Evolutionary conservation across 495 filamentous ascomycete species (phyloP), one percentile per base, ranked within the genome.

Genomic region (Hypomontagnella monticulosa): DNA sequence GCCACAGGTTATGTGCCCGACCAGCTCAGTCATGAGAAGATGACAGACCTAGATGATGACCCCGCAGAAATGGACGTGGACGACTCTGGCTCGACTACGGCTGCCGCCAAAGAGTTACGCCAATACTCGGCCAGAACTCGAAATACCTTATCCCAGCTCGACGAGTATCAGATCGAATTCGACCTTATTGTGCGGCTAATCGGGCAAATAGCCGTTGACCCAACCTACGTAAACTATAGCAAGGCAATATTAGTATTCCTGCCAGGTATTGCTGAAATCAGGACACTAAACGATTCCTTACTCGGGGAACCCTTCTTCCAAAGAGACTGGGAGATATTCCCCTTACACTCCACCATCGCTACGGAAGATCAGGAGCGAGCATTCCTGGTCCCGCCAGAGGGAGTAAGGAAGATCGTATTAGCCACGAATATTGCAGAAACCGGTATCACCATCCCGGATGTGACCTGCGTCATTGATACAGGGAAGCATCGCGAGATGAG

Each of bases 401-500:
- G 92, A 5, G 82, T 85, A 38, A 83, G 93, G 55, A 98, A 97
- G 78, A 95, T 97, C 60, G 93, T 97, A 3, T 84, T 97, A 43
- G 92, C 94, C 4, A 99, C 94, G 7, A 98, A 98, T 71, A 97
- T 98, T 70, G 94, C 94, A 18, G 94, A 98, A 71, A 98, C 94
- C 0, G 93, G 93, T 77, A 96, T 98, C 69, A 98, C 94, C 0
- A 98, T 98, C 66, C 94, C 94, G 1, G 94, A 97, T 74, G 88
- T 98, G 34, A 97, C 94, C 4, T 96, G 93, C 67, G 94, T 98
- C 20, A 89, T 98, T 57, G 94, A 98, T 76, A 89, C 91, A 10
- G 93, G 94, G 50, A 97, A 95, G 73, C 94, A 97, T 74, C 93
- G 94, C 62, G 95, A 96, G 71, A 98, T 99, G 95, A 75, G 84